Conservation (phyloP, 306 rosid species). For the Rosa chinensis region DNA sequence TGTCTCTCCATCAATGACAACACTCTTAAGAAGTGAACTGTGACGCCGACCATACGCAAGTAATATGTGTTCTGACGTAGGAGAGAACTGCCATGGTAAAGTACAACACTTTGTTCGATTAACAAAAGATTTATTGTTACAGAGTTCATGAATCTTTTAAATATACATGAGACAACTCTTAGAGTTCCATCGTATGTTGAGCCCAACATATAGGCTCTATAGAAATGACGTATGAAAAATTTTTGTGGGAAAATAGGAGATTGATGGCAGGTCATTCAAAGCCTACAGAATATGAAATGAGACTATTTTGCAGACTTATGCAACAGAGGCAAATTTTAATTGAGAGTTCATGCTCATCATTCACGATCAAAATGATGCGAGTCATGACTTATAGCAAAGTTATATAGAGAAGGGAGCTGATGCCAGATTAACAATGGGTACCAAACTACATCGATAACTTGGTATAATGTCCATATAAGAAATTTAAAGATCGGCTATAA, state of each 20-base stretch:
- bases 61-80: slow-evolving; percentile 59
- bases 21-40: slow-evolving; percentile 68
- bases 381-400: neutral
- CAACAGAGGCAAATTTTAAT: neutral
- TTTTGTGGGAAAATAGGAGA: neutral
- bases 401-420: neutral
- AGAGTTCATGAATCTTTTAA: neutral
- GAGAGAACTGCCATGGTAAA: slow-evolving; percentile 51
- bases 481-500: neutral
- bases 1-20: slow-evolving; percentile 92
- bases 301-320: neutral
- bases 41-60: slow-evolving; percentile 72
- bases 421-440: neutral
- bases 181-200: neutral
- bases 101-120: neutral
- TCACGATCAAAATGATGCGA: neutral
- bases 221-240: neutral
- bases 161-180: neutral
- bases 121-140: neutral
- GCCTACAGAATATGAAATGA: neutral
- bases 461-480: neutral
- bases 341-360: neutral
- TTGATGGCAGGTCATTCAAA: neutral
- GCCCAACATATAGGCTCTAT: neutral
- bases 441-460: neutral